These are phyloP conservation scores for Coprinopsis strossmayeri DNA, from an alignment of 768 basidiomycete genomes.

Conservation along the genomic window DNA sequence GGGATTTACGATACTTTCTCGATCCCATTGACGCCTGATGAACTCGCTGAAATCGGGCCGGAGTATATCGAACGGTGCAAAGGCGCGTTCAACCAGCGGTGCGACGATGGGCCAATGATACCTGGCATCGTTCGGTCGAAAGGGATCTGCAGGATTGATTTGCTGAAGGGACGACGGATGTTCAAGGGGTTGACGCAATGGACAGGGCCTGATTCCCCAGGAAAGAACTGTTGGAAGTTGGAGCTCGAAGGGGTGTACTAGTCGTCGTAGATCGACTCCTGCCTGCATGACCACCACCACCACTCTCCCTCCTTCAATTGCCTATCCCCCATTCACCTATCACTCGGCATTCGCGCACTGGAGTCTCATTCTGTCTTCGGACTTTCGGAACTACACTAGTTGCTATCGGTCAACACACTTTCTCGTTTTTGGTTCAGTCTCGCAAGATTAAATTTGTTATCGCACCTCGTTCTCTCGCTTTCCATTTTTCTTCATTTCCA, in stretches of 20 bases:
- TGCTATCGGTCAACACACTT: background rate
- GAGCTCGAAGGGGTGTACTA: too few relatives aligned
- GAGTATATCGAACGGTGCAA: slow-evolving; percentile 30
- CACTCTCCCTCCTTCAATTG: background rate
- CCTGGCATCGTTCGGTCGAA: slow-evolving; percentile 33
- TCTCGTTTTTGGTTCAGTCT: background rate
- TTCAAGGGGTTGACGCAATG: slow-evolving; percentile 44
- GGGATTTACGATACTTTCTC: slow-evolving; percentile 47
- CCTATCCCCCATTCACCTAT: too few relatives aligned
- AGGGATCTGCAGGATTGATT: slow-evolving; percentile 53
- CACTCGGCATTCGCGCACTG: too few relatives aligned
- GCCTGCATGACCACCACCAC: background rate
- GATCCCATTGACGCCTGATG: slow-evolving; percentile 36
- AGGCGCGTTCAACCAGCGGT: slow-evolving; percentile 39
- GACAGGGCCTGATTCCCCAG: slow-evolving; percentile 1
- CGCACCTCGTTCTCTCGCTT: too few relatives aligned
- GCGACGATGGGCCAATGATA: slow-evolving; percentile 34
- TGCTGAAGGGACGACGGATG: slow-evolving; percentile 43
- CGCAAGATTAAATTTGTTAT: too few relatives aligned
- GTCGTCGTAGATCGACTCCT: too few relatives aligned
- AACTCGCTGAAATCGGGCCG: slow-evolving; percentile 23
- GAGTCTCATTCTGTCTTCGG: too few relatives aligned
- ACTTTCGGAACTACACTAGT: background rate
- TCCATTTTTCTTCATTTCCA: background rate
- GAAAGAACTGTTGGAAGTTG: slow-evolving; percentile 6